phyloP scores from a whole-genome alignment of 768 basidiomycete genomes.

The Leccinum sublutescens region DNA sequence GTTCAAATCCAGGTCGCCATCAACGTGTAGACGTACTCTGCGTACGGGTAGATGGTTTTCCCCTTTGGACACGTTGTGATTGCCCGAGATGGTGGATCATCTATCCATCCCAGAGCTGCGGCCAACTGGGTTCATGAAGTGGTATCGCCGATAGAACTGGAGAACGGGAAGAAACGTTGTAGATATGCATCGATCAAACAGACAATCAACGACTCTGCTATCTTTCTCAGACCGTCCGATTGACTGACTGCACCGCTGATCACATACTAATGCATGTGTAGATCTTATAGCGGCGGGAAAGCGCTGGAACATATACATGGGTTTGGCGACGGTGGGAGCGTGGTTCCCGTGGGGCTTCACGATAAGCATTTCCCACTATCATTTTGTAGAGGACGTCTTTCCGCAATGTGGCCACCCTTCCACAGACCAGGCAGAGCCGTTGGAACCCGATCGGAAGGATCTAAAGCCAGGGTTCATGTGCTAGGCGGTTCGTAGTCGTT shows the following conservation, averaged over 20 bases:
- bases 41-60: constrained; percentile 3
- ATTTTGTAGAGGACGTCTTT: not conserved
- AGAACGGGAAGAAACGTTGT: not conserved
- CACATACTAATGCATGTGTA: not conserved
- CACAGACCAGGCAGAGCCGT: constrained; percentile 13
- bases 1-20: not conserved
- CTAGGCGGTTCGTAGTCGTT: not conserved
- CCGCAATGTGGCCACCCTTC: constrained; percentile 10
- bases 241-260: constrained; percentile 1
- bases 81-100: not conserved
- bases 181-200: not conserved
- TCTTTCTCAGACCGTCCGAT: not conserved
- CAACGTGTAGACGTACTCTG: constrained; percentile 11
- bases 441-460: not conserved
- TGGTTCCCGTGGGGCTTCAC: not conserved
- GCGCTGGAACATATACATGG: not conserved
- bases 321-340: not conserved
- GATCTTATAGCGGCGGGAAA: not conserved
- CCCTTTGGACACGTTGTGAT: not conserved
- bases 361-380: not conserved
- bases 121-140: not conserved
- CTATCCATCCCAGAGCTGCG: constrained; percentile 1
- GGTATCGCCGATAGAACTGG: not conserved
- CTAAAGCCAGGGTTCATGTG: not conserved
- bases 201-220: not conserved